A percentile compares a stretch with the other conserved stretches of the same genome.
Evolutionary conservation across 2,329 filamentous ascomycete genomes (phyloP).

Genomic region (Falciphora oryzae): DNA sequence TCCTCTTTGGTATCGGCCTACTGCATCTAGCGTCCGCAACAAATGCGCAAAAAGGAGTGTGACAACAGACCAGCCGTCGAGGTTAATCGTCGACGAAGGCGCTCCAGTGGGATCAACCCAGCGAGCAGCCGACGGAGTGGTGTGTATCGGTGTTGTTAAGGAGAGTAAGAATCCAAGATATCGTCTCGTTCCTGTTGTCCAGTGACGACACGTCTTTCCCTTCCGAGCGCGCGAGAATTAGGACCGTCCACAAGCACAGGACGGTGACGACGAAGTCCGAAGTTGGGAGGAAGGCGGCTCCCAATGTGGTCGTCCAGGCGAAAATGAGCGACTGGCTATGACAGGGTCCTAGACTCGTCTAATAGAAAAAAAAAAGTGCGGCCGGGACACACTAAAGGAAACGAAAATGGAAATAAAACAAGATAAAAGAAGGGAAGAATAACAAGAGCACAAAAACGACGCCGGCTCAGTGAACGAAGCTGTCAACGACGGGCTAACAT

Average conservation of each 20-base stretch:
- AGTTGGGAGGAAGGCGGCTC: not conserved
- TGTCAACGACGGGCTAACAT: slow-evolving; percentile 5
- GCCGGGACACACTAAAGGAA: not conserved
- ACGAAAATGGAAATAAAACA: not conserved
- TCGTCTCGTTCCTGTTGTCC: not conserved
- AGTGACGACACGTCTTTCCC: not conserved
- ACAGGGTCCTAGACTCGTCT: not conserved
- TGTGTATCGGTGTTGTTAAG: not conserved
- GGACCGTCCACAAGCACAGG: not conserved
- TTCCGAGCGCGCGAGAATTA: not conserved
- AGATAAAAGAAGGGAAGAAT: slow-evolving; percentile 2
- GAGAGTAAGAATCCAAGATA: not conserved
- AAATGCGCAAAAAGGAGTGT: slow-evolving; percentile 6
- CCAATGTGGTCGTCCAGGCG: not conserved
- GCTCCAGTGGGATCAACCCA: slow-evolving; percentile 9
- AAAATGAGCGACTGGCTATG: not conserved
- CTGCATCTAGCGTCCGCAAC: slow-evolving; percentile 7
- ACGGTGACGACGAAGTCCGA: not conserved
- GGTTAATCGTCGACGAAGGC: not conserved
- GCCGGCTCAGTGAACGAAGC: not conserved
- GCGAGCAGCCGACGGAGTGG: not conserved
- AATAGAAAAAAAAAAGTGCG: not conserved
- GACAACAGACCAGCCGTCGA: slow-evolving; percentile 8
- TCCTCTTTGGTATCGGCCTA: slow-evolving; percentile 3
- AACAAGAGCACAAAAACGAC: not conserved